Conservation (phyloP, 2,329 filamentous ascomycete genomes). For the Hymenoscyphus fructigenus region DNA sequence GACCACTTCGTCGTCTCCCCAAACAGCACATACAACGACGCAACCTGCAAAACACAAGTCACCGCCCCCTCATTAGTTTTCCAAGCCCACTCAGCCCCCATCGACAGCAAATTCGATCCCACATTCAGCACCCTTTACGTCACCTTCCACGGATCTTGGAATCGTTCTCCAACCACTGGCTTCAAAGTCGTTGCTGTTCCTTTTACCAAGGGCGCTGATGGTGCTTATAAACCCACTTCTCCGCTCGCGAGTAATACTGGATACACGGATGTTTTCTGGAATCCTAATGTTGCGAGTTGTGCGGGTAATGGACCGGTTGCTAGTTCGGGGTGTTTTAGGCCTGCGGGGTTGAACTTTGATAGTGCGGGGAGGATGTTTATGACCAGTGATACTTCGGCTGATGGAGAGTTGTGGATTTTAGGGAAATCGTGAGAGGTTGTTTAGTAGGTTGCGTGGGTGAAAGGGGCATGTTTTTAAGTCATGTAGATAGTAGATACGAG, state of each 20-base stretch:
- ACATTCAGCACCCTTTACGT: conserved; percentile 21
- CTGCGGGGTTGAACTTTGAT: conserved; percentile 22
- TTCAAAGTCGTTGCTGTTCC: conserved; percentile 23
- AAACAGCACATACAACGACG: conserved; percentile 22
- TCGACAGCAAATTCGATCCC: conserved; percentile 23
- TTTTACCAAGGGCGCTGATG: conserved; percentile 20
- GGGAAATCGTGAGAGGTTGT: conserved; percentile 13
- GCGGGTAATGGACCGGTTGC: conserved; percentile 21
- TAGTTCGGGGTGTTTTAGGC: conserved; percentile 23
- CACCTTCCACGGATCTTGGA: conserved; percentile 25
- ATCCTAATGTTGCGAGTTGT: conserved; percentile 23
- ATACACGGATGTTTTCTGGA: conserved; percentile 20
- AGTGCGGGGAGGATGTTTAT: conserved; percentile 19
- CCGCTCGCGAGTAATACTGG: conserved; percentile 11
- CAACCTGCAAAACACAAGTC: conserved; percentile 17
- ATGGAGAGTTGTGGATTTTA: conserved; percentile 24
- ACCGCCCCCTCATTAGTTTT: conserved; percentile 18
- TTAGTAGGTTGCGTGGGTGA: background rate
- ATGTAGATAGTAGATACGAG: background rate
- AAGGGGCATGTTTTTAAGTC: background rate
- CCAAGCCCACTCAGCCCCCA: conserved; percentile 25
- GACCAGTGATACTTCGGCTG: conserved; percentile 21
- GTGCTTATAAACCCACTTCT: conserved; percentile 15
- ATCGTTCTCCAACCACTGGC: conserved; percentile 19
- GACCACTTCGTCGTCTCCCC: conserved; percentile 24